Conservation (phyloP, 139 green algal genomes). For the Chloropicon primus region DNA sequence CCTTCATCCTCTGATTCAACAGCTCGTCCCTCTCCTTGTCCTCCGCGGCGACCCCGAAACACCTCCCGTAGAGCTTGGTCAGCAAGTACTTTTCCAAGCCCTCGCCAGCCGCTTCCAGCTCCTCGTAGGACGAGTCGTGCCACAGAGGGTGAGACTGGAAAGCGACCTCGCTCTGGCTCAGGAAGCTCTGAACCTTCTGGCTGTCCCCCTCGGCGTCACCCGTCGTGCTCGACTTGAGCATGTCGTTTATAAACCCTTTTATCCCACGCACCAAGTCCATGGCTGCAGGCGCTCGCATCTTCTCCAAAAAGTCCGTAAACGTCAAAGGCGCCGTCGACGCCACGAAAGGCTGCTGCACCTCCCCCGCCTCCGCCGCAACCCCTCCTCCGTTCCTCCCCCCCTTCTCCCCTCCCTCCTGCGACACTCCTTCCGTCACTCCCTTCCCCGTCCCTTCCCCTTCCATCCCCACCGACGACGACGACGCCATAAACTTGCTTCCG, state of each 20-base stretch:
- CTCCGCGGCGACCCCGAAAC: slow-evolving; percentile 42
- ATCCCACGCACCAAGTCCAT: slow-evolving; percentile 77
- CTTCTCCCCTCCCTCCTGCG: too few relatives aligned
- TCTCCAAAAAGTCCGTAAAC: slow-evolving; percentile 65
- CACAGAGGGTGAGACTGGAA: slow-evolving; percentile 76
- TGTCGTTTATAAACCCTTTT: slow-evolving; percentile 39
- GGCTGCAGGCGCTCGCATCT: slow-evolving; percentile 58
- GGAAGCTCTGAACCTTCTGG: slow-evolving; percentile 51
- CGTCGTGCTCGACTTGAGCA: not conserved
- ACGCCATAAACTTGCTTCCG: too few relatives aligned
- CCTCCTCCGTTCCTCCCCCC: too few relatives aligned
- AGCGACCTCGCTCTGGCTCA: slow-evolving; percentile 48
- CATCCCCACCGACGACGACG: too few relatives aligned
- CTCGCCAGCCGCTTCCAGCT: slow-evolving; percentile 44
- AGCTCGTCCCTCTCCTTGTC: slow-evolving; percentile 64
- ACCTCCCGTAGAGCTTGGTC: slow-evolving; percentile 75
- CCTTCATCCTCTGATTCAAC: slow-evolving; percentile 38
- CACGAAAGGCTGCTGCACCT: not conserved
- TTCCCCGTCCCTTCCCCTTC: too few relatives aligned
- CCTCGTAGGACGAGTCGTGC: slow-evolving; percentile 26
- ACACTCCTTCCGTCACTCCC: too few relatives aligned
- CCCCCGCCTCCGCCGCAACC: not conserved
- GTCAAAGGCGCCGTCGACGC: slow-evolving; percentile 29
- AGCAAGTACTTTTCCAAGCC: slow-evolving; percentile 95
- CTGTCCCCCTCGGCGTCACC: slow-evolving; percentile 10